Evolutionary conservation across 192 early-diverging fungal genomes (phyloP), one percentile per base, ranked within the genome.

Genomic region (Rhizophagus prolifer): DNA sequence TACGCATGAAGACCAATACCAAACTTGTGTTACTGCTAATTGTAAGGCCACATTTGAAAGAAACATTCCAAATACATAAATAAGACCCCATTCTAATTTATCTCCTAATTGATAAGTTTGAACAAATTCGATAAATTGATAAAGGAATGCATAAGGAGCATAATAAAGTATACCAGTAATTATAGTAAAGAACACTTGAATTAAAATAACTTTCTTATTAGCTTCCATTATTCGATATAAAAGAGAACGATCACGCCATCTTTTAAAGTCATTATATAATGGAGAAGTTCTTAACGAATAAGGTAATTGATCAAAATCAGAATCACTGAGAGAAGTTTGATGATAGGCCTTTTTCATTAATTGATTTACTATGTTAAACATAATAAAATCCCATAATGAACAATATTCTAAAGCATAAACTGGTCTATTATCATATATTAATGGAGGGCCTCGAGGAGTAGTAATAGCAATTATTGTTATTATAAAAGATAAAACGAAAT

Each of bases 371-470:
- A 65, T 81, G 14, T 31, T 59, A 26, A 82, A 84, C 31, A 44
- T 60, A 9, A 82, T 61, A 67, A 76, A 78, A 26, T 79, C 72
- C 60, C 77, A 80, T 30, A 82, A 75, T 16, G 81, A 82, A 64
- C 79, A 70, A 34, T 79, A 72, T n/a, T 67, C 50, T 12, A 76
- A 47, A 23, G 74, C 64, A 16, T 60, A 54, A 36, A 82, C 82
- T 23, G 73, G 64, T 69, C 58, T 63, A 47, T 72, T 68, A 12
- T 78, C 61, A 12, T 72, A 26, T 13, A 82, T 21, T 68, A 79
- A 80, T 25, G 79, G 81, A 36, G 78, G 76, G 19, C 83, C 83
- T 69, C 65, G 73, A 10, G 75, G 70, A 13, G 69, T 78, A 5
- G 81, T 80, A 2, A 67, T 76, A 26, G 83, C 76, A 10, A 80